These are phyloP conservation scores for Penicillium frequentans DNA, from an alignment of 2,329 filamentous ascomycete species.

Conservation along the genomic window DNA sequence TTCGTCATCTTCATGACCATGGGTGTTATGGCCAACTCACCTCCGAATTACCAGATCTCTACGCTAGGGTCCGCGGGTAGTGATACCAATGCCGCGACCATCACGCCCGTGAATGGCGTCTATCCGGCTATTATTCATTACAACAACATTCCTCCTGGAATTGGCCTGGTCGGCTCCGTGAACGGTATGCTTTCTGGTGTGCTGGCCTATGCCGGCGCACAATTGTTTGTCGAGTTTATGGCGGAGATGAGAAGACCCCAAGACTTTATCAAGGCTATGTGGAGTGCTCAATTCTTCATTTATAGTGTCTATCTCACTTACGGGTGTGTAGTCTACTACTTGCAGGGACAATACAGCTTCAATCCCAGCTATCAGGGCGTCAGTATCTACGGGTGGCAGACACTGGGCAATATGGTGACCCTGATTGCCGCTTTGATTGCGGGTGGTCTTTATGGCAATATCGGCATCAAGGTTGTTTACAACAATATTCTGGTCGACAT, in stretches of 20 bases:
- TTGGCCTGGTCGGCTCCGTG: conserved; percentile 46
- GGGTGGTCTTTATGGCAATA: conserved; percentile 42
- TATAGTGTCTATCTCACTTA: conserved; percentile 50
- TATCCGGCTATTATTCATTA: conserved; percentile 41
- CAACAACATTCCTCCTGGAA: conserved; percentile 40
- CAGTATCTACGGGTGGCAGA: conserved; percentile 35
- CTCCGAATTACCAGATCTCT: conserved; percentile 48
- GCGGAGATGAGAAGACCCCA: conserved; percentile 52
- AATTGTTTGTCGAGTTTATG: conserved; percentile 60
- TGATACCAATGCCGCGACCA: conserved; percentile 20
- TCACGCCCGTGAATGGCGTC: conserved; percentile 29
- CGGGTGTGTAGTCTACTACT: conserved; percentile 49
- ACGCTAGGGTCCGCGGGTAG: conserved; percentile 29
- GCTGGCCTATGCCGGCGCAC: conserved; percentile 59
- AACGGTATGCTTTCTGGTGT: conserved; percentile 57
- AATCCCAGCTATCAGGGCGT: conserved; percentile 24
- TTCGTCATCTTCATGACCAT: conserved; percentile 58
- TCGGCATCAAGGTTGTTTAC: conserved; percentile 47
- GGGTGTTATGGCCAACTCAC: conserved; percentile 51
- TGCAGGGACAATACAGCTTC: conserved; percentile 49
- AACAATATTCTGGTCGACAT: conserved; percentile 46
- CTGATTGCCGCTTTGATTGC: conserved; percentile 35
- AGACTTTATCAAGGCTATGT: conserved; percentile 52
- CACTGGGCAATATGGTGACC: conserved; percentile 31
- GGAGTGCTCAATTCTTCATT: conserved; percentile 50